Evolutionary conservation across 2,329 filamentous ascomycete genomes (phyloP), one percentile per base, ranked within the genome.

Genomic region (Fusarium sp.): DNA sequence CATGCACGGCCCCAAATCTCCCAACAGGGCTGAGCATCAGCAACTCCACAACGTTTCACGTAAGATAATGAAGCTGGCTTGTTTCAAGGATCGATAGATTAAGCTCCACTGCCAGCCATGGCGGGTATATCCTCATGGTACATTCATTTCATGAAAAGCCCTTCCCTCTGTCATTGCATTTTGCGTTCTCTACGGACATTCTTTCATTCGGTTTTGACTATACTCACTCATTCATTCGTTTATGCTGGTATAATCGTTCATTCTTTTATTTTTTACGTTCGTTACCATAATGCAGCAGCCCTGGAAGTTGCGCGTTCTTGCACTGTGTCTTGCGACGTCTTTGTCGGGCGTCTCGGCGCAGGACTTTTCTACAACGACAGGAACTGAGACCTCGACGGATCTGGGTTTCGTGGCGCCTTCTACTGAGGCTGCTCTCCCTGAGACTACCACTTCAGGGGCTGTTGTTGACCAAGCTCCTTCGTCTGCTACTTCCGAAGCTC

Each of bases 271-370:
- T 11, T 0, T 5, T 8, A 55, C 30, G 13, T 28, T 65, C 35
- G 3, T 24, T 58, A 16, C 11, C 45, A 66, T 22, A 16, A 67
- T 67, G 64, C 62, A 30, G 1, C 64, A 48, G 13, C 35, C 53
- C 2, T 67, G 64, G 64, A 67, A 67, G 44, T 35, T 67, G 45
- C 53, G 64, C 35, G 53, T 47, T 41, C 33, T 67, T 16, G 62
- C 64, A 62, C 64, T 67, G 26, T 67, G 62, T 18, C 31, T 67
- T 24, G 39, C 39, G 15, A 42, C 64, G 1, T 28, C 38, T 0
- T 7, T 67, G 30, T 53, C 45, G 5, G 64, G 45, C 0, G 54
- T 53, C 10, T 67, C 45, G 31, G 64, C 45, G 7, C 64, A 67
- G 16, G 62, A 38, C 2, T 41, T 31, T 20, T 47, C 45, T 7